Percentiles rank a stretch among this genome's conserved stretches.
phyloP scores from a whole-genome alignment of 768 basidiomycete species.

The Lactarius sp. region DNA sequence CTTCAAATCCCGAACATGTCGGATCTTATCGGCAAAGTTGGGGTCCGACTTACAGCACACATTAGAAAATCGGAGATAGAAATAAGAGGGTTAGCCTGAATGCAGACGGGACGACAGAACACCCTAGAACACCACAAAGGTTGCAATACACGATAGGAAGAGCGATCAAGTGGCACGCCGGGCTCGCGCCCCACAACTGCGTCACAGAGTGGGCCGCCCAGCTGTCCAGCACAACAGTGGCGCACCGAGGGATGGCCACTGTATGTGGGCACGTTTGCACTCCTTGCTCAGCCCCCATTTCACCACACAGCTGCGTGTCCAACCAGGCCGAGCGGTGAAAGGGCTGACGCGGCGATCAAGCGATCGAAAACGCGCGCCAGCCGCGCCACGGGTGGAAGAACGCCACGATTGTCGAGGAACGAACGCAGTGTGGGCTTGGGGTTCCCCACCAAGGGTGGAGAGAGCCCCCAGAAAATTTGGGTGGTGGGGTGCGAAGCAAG shows the following conservation, averaged over 20 bases:
- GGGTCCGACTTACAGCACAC: conserved; percentile 65
- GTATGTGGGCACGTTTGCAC: conserved; percentile 50
- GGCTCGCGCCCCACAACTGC: conserved; percentile 55
- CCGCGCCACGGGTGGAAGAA: conserved; percentile 75
- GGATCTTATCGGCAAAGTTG: conserved; percentile 81
- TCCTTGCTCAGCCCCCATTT: conserved; percentile 98
- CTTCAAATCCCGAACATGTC: conserved; percentile 82
- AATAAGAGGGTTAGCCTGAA: conserved; percentile 57
- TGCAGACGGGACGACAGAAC: conserved; percentile 33
- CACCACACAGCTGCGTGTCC: conserved; percentile 88
- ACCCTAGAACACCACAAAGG: conserved; percentile 23
- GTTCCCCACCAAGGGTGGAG: conserved; percentile 86
- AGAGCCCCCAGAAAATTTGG: conserved; percentile 99
- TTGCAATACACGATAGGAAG: conserved; percentile 39
- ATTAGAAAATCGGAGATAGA: conserved; percentile 31
- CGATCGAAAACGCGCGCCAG: conserved; percentile 86
- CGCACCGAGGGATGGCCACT: conserved; percentile 36
- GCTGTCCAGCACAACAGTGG: conserved; percentile 40
- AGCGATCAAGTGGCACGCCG: conserved; percentile 56
- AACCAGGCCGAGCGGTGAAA: conserved; percentile 69
- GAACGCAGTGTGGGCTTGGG: conserved; percentile 85
- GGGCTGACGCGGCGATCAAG: conserved; percentile 84
- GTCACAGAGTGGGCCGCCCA: conserved; percentile 61
- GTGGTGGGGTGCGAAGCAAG: conserved; percentile 90
- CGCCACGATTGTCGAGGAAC: conserved; percentile 76